Evolutionary conservation across 805 yeast genomes (phyloP).

Genomic region (Zygotorulaspora chibaensis): DNA sequence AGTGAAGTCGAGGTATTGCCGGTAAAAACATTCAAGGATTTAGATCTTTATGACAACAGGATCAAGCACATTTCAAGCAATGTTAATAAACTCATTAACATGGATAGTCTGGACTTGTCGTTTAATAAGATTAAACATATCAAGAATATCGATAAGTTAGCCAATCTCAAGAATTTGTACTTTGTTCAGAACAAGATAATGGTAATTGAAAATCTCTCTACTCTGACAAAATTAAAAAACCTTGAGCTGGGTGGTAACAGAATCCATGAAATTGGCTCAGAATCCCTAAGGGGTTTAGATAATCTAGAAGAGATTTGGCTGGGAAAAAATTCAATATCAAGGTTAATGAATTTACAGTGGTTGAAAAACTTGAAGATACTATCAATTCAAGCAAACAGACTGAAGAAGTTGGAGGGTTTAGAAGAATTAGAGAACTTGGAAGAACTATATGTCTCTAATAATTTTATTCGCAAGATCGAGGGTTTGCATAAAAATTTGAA

Average conservation of each 20-base stretch:
- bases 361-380: constrained; percentile 64
- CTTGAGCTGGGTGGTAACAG: constrained; percentile 89
- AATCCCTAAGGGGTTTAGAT: constrained; percentile 48
- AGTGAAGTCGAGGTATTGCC: constrained; percentile 62
- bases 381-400: constrained; percentile 83
- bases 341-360: constrained; percentile 55
- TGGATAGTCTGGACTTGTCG: constrained; percentile 70
- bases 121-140: constrained; percentile 86
- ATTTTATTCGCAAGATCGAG: constrained; percentile 69
- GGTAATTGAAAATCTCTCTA: constrained; percentile 62
- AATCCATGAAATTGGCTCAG: constrained; percentile 42
- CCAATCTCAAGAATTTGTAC: constrained; percentile 61
- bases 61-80: constrained; percentile 79
- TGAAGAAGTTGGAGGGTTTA: constrained; percentile 76
- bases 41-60: constrained; percentile 90
- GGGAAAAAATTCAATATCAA: constrained; percentile 76
- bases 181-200: constrained; percentile 85
- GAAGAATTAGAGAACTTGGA: constrained; percentile 67
- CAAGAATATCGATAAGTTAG: constrained; percentile 65
- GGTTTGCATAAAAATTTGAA: constrained; percentile 68
- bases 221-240: constrained; percentile 53
- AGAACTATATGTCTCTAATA: constrained; percentile 85
- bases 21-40: constrained; percentile 56
- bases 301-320: constrained; percentile 80
- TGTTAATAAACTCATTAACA: constrained; percentile 52